These are phyloP conservation scores for Corymbia citriodora DNA, from an alignment of 441 rosid species.

Conservation along the genomic window DNA sequence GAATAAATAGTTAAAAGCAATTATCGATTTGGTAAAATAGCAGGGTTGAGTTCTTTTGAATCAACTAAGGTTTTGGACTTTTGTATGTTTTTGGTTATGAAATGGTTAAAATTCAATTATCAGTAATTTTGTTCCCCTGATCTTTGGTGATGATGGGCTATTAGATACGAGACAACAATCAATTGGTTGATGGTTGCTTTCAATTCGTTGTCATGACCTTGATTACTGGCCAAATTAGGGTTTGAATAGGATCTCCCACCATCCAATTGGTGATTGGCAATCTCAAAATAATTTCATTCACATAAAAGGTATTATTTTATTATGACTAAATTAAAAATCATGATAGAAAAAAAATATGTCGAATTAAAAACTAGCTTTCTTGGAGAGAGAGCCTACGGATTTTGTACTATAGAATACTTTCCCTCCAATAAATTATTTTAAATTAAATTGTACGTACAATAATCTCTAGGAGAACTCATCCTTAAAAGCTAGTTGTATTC, in stretches of 20 bases:
- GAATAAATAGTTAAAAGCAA: not conserved
- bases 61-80: no score
- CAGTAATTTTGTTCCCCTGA: no score
- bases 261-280: not conserved
- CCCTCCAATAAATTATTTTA: not conserved
- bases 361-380: not conserved
- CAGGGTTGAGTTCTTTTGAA: no score
- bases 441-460: not conserved
- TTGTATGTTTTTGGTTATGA: no score
- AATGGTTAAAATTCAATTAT: no score
- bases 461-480: not conserved
- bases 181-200: not conserved
- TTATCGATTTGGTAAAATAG: not conserved
- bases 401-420: not conserved
- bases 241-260: not conserved
- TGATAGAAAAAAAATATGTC: not conserved
- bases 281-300: no score
- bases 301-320: no score
- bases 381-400: not conserved
- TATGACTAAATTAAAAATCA: not conserved
- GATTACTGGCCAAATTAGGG: not conserved
- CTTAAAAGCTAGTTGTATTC: not conserved
- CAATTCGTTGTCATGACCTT: not conserved
- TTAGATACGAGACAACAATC: not conserved
- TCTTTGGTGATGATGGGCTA: not conserved